Conservation (phyloP, 495 filamentous ascomycete species). For the Hypoxylon trugodes region DNA sequence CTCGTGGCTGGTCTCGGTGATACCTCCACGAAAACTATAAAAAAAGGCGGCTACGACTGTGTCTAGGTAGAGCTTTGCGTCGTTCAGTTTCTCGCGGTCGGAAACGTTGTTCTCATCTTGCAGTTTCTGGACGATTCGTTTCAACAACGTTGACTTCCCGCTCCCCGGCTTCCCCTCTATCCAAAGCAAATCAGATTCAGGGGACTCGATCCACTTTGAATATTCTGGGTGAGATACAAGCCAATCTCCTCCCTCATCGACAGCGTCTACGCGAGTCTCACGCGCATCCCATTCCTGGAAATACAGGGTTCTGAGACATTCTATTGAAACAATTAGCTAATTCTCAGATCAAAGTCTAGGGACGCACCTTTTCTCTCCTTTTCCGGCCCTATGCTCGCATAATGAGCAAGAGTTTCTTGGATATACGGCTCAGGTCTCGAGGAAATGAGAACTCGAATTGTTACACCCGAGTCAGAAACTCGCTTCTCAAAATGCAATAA, state of each 20-base stretch:
- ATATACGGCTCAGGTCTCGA: not conserved
- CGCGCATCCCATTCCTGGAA: not conserved
- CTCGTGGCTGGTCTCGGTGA: not conserved
- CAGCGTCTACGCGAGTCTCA: not conserved
- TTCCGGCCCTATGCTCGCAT: not conserved
- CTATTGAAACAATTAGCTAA: not conserved
- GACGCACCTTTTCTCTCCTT: not conserved
- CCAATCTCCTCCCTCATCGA: not conserved
- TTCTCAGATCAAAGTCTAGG: not conserved
- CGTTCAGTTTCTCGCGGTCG: not conserved
- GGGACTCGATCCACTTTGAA: not conserved
- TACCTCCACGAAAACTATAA: not conserved
- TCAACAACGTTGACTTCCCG: not conserved
- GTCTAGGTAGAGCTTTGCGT: not conserved
- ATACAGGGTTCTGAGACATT: not conserved
- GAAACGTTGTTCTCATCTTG: not conserved
- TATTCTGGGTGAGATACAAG: not conserved
- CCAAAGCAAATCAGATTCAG: not conserved
- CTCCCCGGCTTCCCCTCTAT: not conserved
- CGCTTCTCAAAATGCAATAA: not conserved
- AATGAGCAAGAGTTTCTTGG: not conserved
- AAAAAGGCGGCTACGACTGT: not conserved
- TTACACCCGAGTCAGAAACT: not conserved
- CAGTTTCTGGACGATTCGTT: not conserved
- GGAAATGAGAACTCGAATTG: not conserved